These are phyloP conservation scores for Xylaria bambusicola DNA, from an alignment of 495 filamentous ascomycete species.

Conservation along the genomic window DNA sequence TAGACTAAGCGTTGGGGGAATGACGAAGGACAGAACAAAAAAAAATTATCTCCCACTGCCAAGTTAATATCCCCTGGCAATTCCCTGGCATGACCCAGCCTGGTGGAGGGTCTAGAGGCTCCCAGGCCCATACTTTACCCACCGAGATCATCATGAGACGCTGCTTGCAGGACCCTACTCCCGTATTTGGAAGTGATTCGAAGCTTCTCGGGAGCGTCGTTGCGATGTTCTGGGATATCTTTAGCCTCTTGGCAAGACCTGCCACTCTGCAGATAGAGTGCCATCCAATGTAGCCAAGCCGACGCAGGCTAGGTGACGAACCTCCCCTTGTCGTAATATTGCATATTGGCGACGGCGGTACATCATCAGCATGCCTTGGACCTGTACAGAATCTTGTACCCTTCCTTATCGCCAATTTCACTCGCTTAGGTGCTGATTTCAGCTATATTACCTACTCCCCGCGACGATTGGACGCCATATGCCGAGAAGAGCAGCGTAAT, in stretches of 20 bases:
- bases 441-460: no score
- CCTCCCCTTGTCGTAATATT: constrained; percentile 8
- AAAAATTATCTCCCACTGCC: constrained; percentile 9
- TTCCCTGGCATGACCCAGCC: constrained; percentile 3
- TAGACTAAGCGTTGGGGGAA: no score
- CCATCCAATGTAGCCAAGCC: not conserved
- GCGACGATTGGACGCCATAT: no score
- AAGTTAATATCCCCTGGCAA: constrained; percentile 5
- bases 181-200: constrained; percentile 13
- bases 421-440: no score
- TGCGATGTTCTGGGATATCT: not conserved
- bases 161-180: not conserved
- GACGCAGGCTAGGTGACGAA: not conserved
- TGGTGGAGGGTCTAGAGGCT: constrained; percentile 11
- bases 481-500: no score
- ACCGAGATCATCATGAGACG: constrained; percentile 15
- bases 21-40: not conserved
- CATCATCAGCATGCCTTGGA: no score
- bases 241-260: constrained; percentile 1
- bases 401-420: no score
- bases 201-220: not conserved
- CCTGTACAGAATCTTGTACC: no score
- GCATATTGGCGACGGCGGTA: not conserved
- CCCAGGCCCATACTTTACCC: constrained; percentile 7
- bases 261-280: constrained; percentile 8